These are phyloP conservation scores for Pichia sp. DNA, from an alignment of 1,139 yeast genomes.

Conservation along the genomic window DNA sequence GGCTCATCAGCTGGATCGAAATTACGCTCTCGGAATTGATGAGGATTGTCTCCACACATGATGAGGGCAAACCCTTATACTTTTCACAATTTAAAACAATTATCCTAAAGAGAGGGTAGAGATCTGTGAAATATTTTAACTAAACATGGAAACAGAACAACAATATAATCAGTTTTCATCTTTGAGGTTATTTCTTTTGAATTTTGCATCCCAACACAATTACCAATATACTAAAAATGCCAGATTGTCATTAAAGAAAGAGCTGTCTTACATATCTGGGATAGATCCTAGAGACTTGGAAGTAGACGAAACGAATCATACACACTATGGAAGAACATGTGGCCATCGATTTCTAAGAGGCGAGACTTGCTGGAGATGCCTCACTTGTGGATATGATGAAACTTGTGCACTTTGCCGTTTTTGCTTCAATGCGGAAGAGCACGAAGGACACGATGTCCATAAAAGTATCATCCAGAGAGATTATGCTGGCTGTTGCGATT, in stretches of 20 bases:
- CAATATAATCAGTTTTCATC: neutral
- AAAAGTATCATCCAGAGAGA: conserved; percentile 72
- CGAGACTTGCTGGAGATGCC: conserved; percentile 81
- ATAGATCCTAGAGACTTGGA: conserved; percentile 22
- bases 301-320: conserved; percentile 33
- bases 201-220: conserved; percentile 28
- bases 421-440: conserved; percentile 71
- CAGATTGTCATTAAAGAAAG: conserved; percentile 43
- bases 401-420: conserved; percentile 80
- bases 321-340: conserved; percentile 71
- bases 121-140: too few species aligned
- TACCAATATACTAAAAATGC: conserved; percentile 38
- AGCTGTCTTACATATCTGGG: conserved; percentile 37
- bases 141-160: neutral
- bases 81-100: neutral
- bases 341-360: conserved; percentile 72
- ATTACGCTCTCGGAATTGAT: neutral
- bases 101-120: too few species aligned
- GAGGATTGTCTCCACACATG: neutral
- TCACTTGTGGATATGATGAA: conserved; percentile 80
- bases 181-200: conserved; percentile 17
- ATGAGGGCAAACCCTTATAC: neutral
- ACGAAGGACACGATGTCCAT: conserved; percentile 71
- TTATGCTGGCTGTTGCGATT: conserved; percentile 80
- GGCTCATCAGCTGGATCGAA: neutral